Evolutionary conservation across 805 yeast genomes (phyloP).

Genomic region (Kuraishia floccosa): DNA sequence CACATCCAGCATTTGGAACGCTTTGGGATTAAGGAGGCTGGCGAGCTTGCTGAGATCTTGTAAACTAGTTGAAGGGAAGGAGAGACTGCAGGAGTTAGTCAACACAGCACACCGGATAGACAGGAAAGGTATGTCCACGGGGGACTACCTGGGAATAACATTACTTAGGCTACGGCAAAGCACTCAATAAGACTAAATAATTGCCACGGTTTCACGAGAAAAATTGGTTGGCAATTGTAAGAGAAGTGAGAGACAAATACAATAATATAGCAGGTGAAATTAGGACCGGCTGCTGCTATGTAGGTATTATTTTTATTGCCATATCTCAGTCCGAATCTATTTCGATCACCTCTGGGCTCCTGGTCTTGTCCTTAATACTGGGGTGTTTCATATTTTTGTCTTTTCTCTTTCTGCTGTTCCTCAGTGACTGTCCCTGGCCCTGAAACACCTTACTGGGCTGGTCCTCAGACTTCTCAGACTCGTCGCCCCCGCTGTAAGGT

Average conservation of each 20-base stretch:
- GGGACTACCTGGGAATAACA: conserved; percentile 11
- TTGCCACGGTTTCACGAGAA: too few species aligned
- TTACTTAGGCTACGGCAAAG: conserved; percentile 7
- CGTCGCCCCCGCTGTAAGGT: conserved; percentile 29
- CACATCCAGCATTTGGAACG: conserved; percentile 8
- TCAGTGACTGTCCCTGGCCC: conserved; percentile 69
- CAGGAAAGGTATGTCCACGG: conserved; percentile 6
- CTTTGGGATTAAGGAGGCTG: conserved; percentile 1
- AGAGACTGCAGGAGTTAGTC: neutral
- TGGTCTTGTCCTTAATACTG: conserved; percentile 48
- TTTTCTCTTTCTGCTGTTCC: conserved; percentile 48
- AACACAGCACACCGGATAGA: conserved; percentile 2
- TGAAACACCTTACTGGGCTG: conserved; percentile 21
- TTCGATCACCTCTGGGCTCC: conserved; percentile 73
- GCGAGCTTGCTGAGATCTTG: conserved; percentile 1
- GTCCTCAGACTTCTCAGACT: conserved; percentile 16
- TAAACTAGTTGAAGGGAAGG: neutral
- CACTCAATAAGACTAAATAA: too few species aligned
- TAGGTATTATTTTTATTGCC: too few species aligned
- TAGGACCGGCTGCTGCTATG: too few species aligned
- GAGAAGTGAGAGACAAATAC: too few species aligned
- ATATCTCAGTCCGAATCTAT: conserved; percentile 37
- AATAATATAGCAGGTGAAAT: too few species aligned
- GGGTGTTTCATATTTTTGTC: conserved; percentile 37
- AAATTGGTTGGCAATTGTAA: too few species aligned